phyloP scores from a whole-genome alignment of 2,329 filamentous ascomycete genomes.

The Mycosphaerella arachidis region DNA sequence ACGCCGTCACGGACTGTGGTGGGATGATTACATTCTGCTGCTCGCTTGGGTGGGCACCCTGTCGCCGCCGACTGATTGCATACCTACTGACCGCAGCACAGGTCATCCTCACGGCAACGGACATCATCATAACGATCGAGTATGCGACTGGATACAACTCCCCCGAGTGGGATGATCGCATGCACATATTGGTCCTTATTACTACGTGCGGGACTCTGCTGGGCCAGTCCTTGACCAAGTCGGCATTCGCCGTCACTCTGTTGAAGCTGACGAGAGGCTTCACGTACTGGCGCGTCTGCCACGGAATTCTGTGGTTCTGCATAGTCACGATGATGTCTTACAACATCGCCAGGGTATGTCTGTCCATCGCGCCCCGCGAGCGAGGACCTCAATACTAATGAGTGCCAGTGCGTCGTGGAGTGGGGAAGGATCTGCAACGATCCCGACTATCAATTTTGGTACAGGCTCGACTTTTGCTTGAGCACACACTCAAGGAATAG shows the following conservation, averaged over 20 bases:
- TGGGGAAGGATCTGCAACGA: conserved; percentile 48
- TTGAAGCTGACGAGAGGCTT: conserved; percentile 41
- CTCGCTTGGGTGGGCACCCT: conserved; percentile 33
- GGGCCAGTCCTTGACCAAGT: conserved; percentile 36
- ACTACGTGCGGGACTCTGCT: conserved; percentile 38
- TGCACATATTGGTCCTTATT: conserved; percentile 51
- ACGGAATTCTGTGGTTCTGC: conserved; percentile 45
- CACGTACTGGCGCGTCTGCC: conserved; percentile 16
- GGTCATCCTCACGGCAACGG: conserved; percentile 43
- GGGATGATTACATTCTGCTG: conserved; percentile 38
- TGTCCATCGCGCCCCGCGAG: neutral
- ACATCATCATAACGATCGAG: conserved; percentile 44
- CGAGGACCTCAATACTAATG: neutral
- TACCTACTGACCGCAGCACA: conserved; percentile 19
- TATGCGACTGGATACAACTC: conserved; percentile 49
- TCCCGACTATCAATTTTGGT: conserved; percentile 44
- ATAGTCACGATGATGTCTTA: conserved; percentile 48
- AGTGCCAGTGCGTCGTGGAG: conserved; percentile 39
- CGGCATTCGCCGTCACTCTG: conserved; percentile 39
- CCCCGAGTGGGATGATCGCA: conserved; percentile 48
- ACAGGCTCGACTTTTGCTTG: conserved; percentile 46
- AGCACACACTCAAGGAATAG: conserved; percentile 36
- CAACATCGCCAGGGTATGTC: conserved; percentile 42
- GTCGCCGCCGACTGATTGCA: neutral
- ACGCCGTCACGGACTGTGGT: conserved; percentile 39